Evolutionary conservation across 441 rosid species (phyloP), one percentile per base, ranked within the genome.

Genomic region (Gossypium trilobum): DNA sequence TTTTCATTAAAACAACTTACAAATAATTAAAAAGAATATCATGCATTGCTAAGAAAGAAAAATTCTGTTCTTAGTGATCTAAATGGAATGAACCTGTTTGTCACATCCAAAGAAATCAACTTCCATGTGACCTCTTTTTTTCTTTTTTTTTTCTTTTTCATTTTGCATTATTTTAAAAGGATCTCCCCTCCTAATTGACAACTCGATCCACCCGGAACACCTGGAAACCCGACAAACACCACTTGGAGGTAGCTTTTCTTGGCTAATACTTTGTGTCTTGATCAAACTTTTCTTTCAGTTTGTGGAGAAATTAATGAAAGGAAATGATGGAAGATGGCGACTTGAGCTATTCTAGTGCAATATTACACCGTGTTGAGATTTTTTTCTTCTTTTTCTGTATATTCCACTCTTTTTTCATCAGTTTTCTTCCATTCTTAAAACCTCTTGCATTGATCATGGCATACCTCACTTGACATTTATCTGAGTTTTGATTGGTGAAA

Each of bases 281-380:
- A 55, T 42, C 33, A 6, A 55, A 13, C 64, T 20, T 55, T 51
- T 54, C 9, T 16, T 16, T 51, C 64, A 33, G 64, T 39, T 70
- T 55, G 73, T 70, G 73, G 73, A 33, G 64, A 20, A 19, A 17
- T 52, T 31, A 51, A 29, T 69, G 51, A 17, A 20, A 20, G 73
- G 56, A 69, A 70, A 70, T 55, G 64, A 70, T 56, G 64, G 63
- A 50, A 56, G 20, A 23, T 55, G 52, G 61, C 36, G 62, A 66
- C 56, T 46, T 66, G 39, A 22, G 70, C 56, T 46, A 17, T 23
- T 46, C 19, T 46, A 25, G 68, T 46, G 57, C 70, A 66, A 44
- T 65, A 65, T n/a, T n/a, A 23, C 39, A 66, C n/a, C 23, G 22
- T 66, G 6, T 22, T 66, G 56, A 23, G 56, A 46, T 29, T 5